Percentiles rank a stretch among this genome's conserved stretches.
These are phyloP conservation scores for Sphagnum tenellum DNA, from an alignment of 225 moss, liverwort and hornwort genomes.

Conservation along the genomic window DNA sequence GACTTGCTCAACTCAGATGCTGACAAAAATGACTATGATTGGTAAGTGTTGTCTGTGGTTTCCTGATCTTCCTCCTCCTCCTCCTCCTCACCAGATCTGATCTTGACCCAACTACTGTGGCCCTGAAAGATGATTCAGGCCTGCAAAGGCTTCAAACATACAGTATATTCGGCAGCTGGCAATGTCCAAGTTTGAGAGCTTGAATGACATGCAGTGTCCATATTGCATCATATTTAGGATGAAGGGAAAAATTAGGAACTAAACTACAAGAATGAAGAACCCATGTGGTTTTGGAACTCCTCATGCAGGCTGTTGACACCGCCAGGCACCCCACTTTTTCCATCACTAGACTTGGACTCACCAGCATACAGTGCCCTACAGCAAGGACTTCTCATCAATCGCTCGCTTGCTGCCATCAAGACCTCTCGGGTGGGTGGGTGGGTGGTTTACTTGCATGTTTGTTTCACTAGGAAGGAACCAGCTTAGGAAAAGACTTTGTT, in stretches of 20 bases:
- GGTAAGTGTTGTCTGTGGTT: slow-evolving; percentile 12
- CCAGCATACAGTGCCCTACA: slow-evolving; percentile 28
- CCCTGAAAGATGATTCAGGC: no score
- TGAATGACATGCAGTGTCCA: no score
- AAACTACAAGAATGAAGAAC: background rate
- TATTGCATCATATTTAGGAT: background rate
- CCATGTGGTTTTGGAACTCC: background rate
- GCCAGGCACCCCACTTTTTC: slow-evolving; percentile 52
- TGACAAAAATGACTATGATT: slow-evolving; percentile 60
- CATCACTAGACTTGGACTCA: slow-evolving; percentile 25
- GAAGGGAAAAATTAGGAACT: no score
- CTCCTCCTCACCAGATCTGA: no score
- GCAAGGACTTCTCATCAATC: slow-evolving; percentile 29
- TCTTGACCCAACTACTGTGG: no score
- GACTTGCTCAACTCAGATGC: slow-evolving; percentile 51
- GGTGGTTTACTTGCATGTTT: no score
- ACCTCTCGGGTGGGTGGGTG: slow-evolving; percentile 32
- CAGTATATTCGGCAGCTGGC: no score
- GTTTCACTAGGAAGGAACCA: no score
- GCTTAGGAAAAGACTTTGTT: no score
- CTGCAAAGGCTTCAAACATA: no score
- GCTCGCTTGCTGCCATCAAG: slow-evolving; percentile 38
- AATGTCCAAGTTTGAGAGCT: no score
- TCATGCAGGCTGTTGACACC: slow-evolving; percentile 44
- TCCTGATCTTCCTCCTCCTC: background rate